A percentile compares a stretch with the other conserved stretches of the same genome.
These are phyloP conservation scores for Pestalotiopsis sp. DNA, from an alignment of 2,329 filamentous ascomycete species.

Conservation along the genomic window DNA sequence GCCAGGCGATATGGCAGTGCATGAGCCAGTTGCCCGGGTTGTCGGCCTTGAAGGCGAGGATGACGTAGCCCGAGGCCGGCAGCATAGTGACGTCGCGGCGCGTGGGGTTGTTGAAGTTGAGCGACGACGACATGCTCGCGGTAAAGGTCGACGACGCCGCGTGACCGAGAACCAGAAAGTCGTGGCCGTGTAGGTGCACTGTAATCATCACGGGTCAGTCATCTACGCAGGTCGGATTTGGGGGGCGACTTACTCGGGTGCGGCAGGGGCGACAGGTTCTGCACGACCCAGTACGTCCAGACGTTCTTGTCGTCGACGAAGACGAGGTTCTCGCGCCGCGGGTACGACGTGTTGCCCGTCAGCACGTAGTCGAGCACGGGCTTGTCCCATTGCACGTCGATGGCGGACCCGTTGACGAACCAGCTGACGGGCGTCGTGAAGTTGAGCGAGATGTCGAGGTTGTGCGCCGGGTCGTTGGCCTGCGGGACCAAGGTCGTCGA, in stretches of 20 bases:
- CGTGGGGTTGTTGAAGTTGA: constrained; percentile 42
- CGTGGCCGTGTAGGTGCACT: constrained; percentile 31
- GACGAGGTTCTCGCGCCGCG: constrained; percentile 16
- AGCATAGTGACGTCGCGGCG: constrained; percentile 47
- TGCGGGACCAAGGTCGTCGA: constrained; percentile 23
- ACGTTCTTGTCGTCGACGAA: constrained; percentile 17
- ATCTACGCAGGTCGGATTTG: too few species aligned
- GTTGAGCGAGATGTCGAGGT: constrained; percentile 8
- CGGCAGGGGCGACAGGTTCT: constrained; percentile 18
- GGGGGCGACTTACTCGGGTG: constrained; percentile 19
- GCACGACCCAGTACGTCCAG: constrained; percentile 25
- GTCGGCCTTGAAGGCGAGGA: constrained; percentile 47
- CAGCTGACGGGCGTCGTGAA: constrained; percentile 12
- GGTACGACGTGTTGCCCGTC: constrained; percentile 19
- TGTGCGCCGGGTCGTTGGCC: not conserved
- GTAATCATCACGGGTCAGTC: too few species aligned
- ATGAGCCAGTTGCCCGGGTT: constrained; percentile 51
- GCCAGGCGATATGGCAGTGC: constrained; percentile 51
- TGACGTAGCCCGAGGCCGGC: constrained; percentile 42
- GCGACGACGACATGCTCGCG: constrained; percentile 16
- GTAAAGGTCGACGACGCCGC: constrained; percentile 24
- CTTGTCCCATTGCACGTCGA: constrained; percentile 29
- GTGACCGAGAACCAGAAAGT: constrained; percentile 29
- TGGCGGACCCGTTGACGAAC: constrained; percentile 14
- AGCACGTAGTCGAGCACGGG: constrained; percentile 29